Base-by-base conservation (phyloP, 495 filamentous ascomycete species). In the Thermothielavioides terrestris region DNA sequence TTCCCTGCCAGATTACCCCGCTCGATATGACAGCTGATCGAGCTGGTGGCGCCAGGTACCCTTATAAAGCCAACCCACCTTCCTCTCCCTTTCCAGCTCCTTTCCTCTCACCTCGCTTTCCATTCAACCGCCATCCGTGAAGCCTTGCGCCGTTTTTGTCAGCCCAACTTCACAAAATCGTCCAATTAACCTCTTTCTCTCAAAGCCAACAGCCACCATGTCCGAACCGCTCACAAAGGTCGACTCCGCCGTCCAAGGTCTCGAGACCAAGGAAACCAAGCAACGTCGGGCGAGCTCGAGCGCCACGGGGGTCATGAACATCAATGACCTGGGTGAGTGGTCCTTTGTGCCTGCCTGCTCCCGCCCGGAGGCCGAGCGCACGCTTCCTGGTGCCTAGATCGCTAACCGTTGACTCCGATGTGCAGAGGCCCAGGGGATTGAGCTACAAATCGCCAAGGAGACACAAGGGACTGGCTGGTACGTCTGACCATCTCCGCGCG, bases 391-490 rank as follows among this genome's bases (percentile, higher is more conserved):
- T 8, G n/a, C n/a, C n/a, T n/a, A n/a, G 27, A 15, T 14, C 9
- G 17, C 39, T 45, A 15, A 52, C 53, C 61, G 37, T 32, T n/a
- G 25, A 17, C 18, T 34, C 14, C 34, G 0, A 2, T 26, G 23
- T 27, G 46, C 52, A 95, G 89, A 90, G 68, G 79, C 80, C 55
- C 78, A 87, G 54, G 75, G 77, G 46, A 88, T 82, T 61, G 78
- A 84, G 50, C 65, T 95, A 26, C 71, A 82, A 54, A 81, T 95
- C 55, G 86, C 89, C 42, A 83, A 83, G 55, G 89, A 95, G 69
- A 90, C 89, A 45, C 89, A 95, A 68, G 83, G 80, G 63, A 82
- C 88, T 28, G 88, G 88, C 64, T 95, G 89, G 89, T 95, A 78
- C 63, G 85, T 68, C 38, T 61, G 45, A 14, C 26, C 49, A 39